These are phyloP conservation scores for Fusarium miscanthi DNA, from an alignment of 2,329 filamentous ascomycete genomes.

Conservation along the genomic window DNA sequence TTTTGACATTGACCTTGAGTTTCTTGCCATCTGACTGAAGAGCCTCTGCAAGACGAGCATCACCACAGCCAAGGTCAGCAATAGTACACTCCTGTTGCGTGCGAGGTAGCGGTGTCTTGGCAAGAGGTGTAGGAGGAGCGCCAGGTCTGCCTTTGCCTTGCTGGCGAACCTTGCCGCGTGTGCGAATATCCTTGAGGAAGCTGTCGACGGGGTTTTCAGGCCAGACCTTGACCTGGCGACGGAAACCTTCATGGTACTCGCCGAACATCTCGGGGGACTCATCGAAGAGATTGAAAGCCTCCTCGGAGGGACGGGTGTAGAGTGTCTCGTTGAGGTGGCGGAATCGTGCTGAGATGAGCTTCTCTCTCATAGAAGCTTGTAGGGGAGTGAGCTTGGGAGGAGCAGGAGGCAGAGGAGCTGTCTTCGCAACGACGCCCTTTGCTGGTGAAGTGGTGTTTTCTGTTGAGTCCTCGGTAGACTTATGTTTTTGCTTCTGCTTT, in stretches of 20 bases:
- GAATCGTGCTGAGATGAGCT: constrained; percentile 94
- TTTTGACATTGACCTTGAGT: constrained; percentile 79
- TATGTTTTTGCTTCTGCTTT: constrained; percentile 35
- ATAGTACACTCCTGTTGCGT: constrained; percentile 80
- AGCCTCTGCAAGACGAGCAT: constrained; percentile 80
- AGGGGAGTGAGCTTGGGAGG: constrained; percentile 83
- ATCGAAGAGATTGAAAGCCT: constrained; percentile 85
- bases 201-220: constrained; percentile 94
- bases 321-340: constrained; percentile 96
- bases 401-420: constrained; percentile 54
- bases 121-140: constrained; percentile 42
- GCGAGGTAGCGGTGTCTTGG: constrained; percentile 71
- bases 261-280: constrained; percentile 91
- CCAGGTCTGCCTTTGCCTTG: constrained; percentile 47
- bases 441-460: constrained; percentile 24
- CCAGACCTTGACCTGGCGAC: constrained; percentile 94
- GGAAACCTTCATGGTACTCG: constrained; percentile 97
- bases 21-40: constrained; percentile 72
- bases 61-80: constrained; percentile 93
- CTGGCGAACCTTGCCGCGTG: constrained; percentile 68
- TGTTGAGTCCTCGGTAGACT: constrained; percentile 28
- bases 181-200: constrained; percentile 78
- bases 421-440: constrained; percentile 40
- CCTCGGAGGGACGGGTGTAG: constrained; percentile 88
- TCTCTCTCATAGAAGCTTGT: constrained; percentile 93